phyloP scores from a whole-genome alignment of 495 filamentous ascomycete genomes.

The Chaetomium fimeti region DNA sequence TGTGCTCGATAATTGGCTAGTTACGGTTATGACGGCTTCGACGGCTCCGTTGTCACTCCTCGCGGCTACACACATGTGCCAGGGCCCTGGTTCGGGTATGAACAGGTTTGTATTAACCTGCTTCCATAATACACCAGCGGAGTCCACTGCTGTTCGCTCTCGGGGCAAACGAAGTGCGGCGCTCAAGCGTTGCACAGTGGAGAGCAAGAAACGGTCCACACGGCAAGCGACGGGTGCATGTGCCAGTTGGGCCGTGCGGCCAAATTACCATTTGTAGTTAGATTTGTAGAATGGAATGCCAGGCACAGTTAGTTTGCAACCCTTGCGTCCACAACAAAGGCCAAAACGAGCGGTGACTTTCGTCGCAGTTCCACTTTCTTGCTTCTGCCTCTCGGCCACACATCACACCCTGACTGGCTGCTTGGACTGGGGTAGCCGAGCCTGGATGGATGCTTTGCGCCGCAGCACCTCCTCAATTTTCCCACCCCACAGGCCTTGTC shows the following conservation, averaged over 20 bases:
- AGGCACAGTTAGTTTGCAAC: not conserved
- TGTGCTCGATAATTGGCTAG: not conserved
- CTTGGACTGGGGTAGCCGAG: conserved; percentile 29
- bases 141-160: not conserved
- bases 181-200: not conserved
- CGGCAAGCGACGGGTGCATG: conserved; percentile 10
- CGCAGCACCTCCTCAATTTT: conserved; percentile 41
- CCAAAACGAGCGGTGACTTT: conserved; percentile 13
- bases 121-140: no score
- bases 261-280: conserved; percentile 2
- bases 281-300: not conserved
- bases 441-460: conserved; percentile 29
- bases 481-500: conserved; percentile 29
- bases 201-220: not conserved
- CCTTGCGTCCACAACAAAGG: not conserved
- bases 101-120: no score
- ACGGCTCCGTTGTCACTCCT: not conserved
- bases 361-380: conserved; percentile 6
- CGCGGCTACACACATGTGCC: not conserved
- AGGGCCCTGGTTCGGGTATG: no score
- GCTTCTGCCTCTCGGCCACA: conserved; percentile 4
- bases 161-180: not conserved
- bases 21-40: not conserved
- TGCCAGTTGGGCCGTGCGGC: conserved; percentile 7
- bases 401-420: conserved; percentile 37